A percentile compares a stretch with the other conserved stretches of the same genome.
Evolutionary conservation across 2,329 filamentous ascomycete genomes (phyloP).

Genomic region (Blumeria hordei): DNA sequence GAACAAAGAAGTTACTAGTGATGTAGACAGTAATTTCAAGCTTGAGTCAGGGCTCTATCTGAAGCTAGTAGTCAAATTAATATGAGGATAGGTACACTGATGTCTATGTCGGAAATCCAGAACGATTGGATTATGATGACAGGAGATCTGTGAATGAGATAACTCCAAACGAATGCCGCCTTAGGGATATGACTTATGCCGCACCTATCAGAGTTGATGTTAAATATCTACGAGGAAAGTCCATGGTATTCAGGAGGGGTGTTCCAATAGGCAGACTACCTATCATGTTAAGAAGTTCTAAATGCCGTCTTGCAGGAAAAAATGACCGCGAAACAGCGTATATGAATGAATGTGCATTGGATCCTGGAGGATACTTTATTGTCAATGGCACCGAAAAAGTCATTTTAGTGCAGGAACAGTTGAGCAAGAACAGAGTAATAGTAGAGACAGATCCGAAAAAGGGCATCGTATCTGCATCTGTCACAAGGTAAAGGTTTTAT

Average conservation of each 20-base stretch:
- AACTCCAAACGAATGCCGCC: conserved; percentile 85
- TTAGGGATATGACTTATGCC: conserved; percentile 94
- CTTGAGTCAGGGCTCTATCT: conserved; percentile 31
- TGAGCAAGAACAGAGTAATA: conserved; percentile 98
- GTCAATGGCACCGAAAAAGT: conserved; percentile 96
- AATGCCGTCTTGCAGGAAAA: conserved; percentile 66
- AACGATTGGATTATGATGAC: conserved; percentile 53
- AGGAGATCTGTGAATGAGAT: conserved; percentile 47
- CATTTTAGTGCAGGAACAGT: conserved; percentile 90
- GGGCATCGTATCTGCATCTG: conserved; percentile 78
- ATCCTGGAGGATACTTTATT: conserved; percentile 94
- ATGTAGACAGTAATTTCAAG: conserved; percentile 81
- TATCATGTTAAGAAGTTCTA: conserved; percentile 90
- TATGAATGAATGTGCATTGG: conserved; percentile 85
- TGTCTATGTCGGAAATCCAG: conserved; percentile 65
- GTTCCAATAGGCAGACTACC: conserved; percentile 77
- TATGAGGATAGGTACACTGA: conserved; percentile 38
- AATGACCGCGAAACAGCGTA: conserved; percentile 71
- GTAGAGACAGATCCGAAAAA: conserved; percentile 87
- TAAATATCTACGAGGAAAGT: conserved; percentile 62
- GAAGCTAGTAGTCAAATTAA: conserved; percentile 1
- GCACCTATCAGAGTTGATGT: conserved; percentile 88
- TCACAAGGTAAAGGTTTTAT: conserved; percentile 32
- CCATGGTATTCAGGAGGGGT: conserved; percentile 47
- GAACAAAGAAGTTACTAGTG: conserved; percentile 70